These are phyloP conservation scores for Psidium guajava DNA, from an alignment of 345 rosid species.

Conservation along the genomic window DNA sequence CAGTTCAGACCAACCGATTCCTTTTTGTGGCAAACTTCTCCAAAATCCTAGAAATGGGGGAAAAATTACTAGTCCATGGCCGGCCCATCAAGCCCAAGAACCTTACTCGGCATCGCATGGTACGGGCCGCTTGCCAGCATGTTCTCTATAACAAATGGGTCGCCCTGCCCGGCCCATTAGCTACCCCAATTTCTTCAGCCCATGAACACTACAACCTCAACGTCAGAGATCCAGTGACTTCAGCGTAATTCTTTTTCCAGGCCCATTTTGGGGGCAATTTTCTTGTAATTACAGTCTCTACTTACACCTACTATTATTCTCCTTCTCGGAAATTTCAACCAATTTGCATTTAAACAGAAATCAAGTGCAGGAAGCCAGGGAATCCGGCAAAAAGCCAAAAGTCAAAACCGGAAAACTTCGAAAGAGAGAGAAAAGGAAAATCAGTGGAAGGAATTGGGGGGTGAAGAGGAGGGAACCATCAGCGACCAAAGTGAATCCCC, in stretches of 20 bases:
- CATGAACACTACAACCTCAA: background rate
- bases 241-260: background rate
- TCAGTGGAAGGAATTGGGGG: background rate
- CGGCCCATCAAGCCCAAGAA: background rate
- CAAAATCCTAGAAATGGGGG: background rate
- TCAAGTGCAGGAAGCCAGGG: too few species aligned
- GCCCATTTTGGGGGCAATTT: background rate
- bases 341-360: too few species aligned
- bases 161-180: background rate
- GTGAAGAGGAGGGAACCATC: conserved; percentile 20
- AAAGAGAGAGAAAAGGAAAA: background rate
- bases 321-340: background rate
- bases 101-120: background rate
- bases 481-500: conserved; percentile 41
- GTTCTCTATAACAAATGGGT: background rate
- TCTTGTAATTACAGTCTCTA: background rate
- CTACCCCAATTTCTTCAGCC: background rate
- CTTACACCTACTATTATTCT: background rate
- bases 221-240: background rate
- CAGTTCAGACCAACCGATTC: background rate
- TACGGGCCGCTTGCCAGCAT: background rate
- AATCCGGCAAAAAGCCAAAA: background rate
- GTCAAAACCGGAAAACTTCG: background rate
- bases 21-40: background rate
- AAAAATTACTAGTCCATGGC: background rate